A percentile compares a stretch with the other conserved stretches of the same genome.
Evolutionary conservation across 2,329 filamentous ascomycete genomes (phyloP).

Genomic region (Hypoxylon sp.): DNA sequence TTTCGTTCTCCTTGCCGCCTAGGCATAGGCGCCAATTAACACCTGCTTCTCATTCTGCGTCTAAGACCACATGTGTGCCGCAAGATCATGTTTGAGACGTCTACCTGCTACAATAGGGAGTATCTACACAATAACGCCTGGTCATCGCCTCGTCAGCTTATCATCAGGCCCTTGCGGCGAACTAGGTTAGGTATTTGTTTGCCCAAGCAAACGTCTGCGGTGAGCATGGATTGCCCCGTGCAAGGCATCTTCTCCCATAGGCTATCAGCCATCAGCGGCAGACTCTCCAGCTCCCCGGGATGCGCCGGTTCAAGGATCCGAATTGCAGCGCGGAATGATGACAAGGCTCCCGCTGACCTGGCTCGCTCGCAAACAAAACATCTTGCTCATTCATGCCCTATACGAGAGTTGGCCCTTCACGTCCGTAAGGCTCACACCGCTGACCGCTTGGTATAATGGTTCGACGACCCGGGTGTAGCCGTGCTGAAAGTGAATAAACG

Average conservation of each 20-base stretch:
- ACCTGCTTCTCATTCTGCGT: constrained; percentile 11
- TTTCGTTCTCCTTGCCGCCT: constrained; percentile 28
- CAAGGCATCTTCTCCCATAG: constrained; percentile 16
- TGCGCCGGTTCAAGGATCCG: constrained; percentile 12
- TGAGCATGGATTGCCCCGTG: not conserved
- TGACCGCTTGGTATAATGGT: not conserved
- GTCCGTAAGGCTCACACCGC: constrained; percentile 29
- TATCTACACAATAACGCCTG: not conserved
- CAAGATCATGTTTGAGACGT: constrained; percentile 8
- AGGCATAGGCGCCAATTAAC: constrained; percentile 24
- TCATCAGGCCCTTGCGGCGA: not conserved
- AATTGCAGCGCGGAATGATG: constrained; percentile 20
- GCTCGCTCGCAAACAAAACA: constrained; percentile 21
- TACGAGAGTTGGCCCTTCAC: constrained; percentile 23
- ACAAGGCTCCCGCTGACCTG: constrained; percentile 26
- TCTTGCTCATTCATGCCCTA: constrained; percentile 10
- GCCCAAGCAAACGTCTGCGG: constrained; percentile 28
- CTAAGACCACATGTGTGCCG: constrained; percentile 8
- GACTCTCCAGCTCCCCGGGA: constrained; percentile 2
- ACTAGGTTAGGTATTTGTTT: constrained; percentile 20
- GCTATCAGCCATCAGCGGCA: constrained; percentile 15
- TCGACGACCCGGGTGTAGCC: constrained; percentile 8
- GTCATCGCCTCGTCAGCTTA: not conserved
- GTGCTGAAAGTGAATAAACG: constrained; percentile 6
- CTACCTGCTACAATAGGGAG: not conserved